Evolutionary conservation across 176 grass and related monocot genomes (phyloP).

Genomic region (Eremochloa ophiuroides): DNA sequence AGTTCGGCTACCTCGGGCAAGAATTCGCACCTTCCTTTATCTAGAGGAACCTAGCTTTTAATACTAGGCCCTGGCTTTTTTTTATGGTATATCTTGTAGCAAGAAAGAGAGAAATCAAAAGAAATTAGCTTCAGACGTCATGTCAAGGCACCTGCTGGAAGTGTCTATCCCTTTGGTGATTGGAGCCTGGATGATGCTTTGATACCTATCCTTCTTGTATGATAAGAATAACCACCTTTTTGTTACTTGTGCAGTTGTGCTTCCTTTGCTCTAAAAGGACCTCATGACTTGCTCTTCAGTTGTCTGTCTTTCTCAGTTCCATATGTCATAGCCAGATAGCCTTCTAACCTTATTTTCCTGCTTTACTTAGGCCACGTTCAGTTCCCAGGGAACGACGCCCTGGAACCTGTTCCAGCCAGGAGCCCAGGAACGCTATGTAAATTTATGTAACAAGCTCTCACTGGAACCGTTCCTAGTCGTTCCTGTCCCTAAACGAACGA

Average conservation of each 20-base stretch:
- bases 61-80: background rate
- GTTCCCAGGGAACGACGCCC: too few species aligned
- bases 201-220: background rate
- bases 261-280: conserved; percentile 1
- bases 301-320: background rate
- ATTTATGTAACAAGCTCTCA: too few species aligned
- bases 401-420: too few species aligned
- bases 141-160: background rate
- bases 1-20: background rate
- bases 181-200: background rate
- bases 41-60: background rate
- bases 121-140: background rate
- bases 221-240: background rate
- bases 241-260: conserved; percentile 13
- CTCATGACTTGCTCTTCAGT: background rate
- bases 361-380: too few species aligned
- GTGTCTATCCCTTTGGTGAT: background rate
- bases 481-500: too few species aligned
- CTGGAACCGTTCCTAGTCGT: too few species aligned
- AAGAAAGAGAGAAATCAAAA: background rate
- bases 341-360: background rate
- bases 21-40: too few species aligned
- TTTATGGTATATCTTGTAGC: background rate
- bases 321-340: background rate
- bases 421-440: too few species aligned